Evolutionary conservation across 257 asterid genomes (phyloP), one percentile per base, ranked within the genome.

Genomic region (Euphrasia confusa): DNA sequence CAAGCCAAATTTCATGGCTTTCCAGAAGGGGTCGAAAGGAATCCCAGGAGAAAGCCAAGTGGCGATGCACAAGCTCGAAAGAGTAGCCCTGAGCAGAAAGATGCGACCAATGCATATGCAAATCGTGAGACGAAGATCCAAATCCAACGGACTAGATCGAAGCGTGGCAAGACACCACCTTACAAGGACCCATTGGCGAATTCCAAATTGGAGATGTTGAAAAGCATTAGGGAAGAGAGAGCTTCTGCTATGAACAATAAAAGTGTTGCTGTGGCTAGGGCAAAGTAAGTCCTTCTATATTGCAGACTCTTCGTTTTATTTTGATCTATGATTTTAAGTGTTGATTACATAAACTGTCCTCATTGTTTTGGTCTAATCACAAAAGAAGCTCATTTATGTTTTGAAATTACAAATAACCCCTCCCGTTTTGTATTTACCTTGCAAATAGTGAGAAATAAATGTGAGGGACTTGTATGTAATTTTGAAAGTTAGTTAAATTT

Each of bases 181-280:
- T 89, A 76, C 75, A 89, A 81, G 76, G 99, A 92, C 74, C 97
- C 99, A 48, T 67, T 84, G 69, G 87, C 84, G 14, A 75, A 78
- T 62, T 65, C 90, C 72, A 92, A 86, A 77, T 35, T 92, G 75
- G 95, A 89, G 80, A 80, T 92, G 96, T 60, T 92, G 65, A 92
- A 80, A 68, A 77, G 64, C 72, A 92, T 86, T 55, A 79, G 89
- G 74, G 89, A 92, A 33, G 81, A 83, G 57, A 80, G 99, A 79
- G 80, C 81, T 59, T 74, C 78, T 63, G 68, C 78, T 27, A 77
- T 75, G 60, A 78, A 79, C 79, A 71, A 74, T 8, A 71, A 67
- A 68, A 69, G 32, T 40, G 95, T 81, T 73, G 95, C 95, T 28
- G 10, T 89, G 44, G 54, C 64, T 7, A 75, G 83, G 74, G 99